Conservation (phyloP, 176 grass and related monocot genomes). For the Zea luxurians region DNA sequence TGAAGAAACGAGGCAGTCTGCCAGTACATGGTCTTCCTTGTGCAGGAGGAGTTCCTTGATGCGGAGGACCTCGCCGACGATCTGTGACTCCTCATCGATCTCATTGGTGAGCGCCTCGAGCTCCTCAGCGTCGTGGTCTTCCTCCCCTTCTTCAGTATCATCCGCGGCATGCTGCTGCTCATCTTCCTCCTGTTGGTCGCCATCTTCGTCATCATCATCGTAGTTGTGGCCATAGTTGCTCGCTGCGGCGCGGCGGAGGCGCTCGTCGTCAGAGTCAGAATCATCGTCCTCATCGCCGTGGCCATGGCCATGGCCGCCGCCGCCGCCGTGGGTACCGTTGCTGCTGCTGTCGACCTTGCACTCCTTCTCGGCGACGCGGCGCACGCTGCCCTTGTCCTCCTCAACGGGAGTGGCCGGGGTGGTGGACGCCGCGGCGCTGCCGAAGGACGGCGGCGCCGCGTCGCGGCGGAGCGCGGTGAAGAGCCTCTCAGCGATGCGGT, state of each 20-base stretch:
- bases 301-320: background rate
- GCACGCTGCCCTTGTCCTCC: conserved; percentile 71
- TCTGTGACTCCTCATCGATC: conserved; percentile 67
- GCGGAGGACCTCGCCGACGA: conserved; percentile 62
- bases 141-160: conserved; percentile 25
- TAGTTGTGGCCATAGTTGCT: conserved; percentile 74
- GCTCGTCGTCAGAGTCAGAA: conserved; percentile 56
- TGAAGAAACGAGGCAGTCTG: background rate
- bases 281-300: conserved; percentile 21
- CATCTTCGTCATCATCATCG: conserved; percentile 43
- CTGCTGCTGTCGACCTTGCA: conserved; percentile 72
- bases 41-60: conserved; percentile 69
- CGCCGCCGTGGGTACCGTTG: conserved; percentile 15
- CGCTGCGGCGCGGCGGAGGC: conserved; percentile 53
- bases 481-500: conserved; percentile 67
- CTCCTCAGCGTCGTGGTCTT: conserved; percentile 49
- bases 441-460: conserved; percentile 24
- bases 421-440: conserved; percentile 38
- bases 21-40: conserved; percentile 55
- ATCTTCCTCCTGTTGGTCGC: conserved; percentile 21
- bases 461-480: conserved; percentile 51
- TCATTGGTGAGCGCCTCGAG: conserved; percentile 65
- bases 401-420: conserved; percentile 50
- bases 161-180: conserved; percentile 12
- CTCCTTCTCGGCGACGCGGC: conserved; percentile 60